Evolutionary conservation across 345 rosid genomes (phyloP).

Genomic region (Eucalyptus regnans): DNA sequence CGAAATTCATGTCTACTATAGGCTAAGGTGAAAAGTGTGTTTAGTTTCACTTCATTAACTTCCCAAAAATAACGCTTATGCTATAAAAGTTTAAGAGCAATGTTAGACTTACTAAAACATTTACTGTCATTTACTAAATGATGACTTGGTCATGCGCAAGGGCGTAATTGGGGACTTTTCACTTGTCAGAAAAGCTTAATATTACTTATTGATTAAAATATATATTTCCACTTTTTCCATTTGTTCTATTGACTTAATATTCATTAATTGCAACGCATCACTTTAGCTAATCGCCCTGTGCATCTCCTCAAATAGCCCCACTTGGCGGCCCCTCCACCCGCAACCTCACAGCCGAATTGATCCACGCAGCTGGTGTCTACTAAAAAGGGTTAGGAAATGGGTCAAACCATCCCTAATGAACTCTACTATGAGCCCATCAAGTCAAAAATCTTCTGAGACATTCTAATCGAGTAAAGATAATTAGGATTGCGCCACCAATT

Average conservation of each 20-base stretch:
- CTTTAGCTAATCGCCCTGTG: not conserved
- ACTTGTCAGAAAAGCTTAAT: too few relatives aligned
- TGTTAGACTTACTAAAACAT: not conserved
- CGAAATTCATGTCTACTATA: not conserved
- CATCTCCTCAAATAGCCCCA: not conserved
- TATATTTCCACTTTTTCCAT: too few relatives aligned
- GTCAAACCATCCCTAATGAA: not conserved
- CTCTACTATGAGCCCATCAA: accelerated
- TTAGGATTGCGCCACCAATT: not conserved
- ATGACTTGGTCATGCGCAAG: not conserved
- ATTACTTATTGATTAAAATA: too few relatives aligned
- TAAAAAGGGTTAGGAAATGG: not conserved
- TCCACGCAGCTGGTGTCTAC: accelerated
- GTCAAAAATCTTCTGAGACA: accelerated
- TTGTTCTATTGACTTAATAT: too few relatives aligned
- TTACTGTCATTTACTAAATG: not conserved
- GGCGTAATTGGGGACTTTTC: too few relatives aligned
- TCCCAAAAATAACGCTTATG: not conserved
- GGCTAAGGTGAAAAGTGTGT: not conserved
- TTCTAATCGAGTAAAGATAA: accelerated
- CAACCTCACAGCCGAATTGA: not conserved
- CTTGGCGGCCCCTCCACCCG: not conserved
- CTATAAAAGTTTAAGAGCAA: not conserved
- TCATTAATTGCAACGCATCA: not conserved
- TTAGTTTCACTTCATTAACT: not conserved